Base-by-base conservation (phyloP, 371 early-diverging fungal species). In the Phascolomyces articulosus region DNA sequence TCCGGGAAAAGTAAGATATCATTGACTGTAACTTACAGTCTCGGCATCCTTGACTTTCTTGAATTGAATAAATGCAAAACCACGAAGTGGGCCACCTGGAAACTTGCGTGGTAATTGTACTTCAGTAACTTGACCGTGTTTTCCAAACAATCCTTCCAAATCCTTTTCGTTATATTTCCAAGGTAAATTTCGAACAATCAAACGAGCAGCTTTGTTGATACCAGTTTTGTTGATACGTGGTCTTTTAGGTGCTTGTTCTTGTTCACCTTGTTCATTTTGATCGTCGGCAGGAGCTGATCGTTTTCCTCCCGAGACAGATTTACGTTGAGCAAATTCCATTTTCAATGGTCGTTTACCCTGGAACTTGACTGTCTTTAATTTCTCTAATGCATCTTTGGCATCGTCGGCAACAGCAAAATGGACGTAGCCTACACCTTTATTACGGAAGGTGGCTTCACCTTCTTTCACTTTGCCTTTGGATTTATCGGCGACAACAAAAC, bases 361-460 rank as follows among this genome's bases (percentile, higher is more conserved):
- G 70, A 96, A 95, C 73, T 90, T 88, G 23, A 66, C 79, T 49
- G 83, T 80, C 54, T 88, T 85, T 16, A 95, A 78, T 58, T 91
- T 90, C 20, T 77, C 67, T 21, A 94, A 66, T 1, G 98, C 98
- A 26, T 85, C 77, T 48, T 82, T 79, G 4, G 97, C 98, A 80
- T 98, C 97, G 53, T 95, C 96, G 21, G 88, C 82, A 28, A 96
- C 69, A 4, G 94, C 96, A 78, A 74, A 97, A 62, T 91, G 90
- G 10, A 97, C 95, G 75, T 93, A 97, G 15, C 97, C 97, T 71
- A 85, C 94, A 2, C 97, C 97, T 57, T 87, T 89, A 80, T 93
- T 95, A 66, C 70, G 78, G 41, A 63, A 63, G 29, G 55, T 65
- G 26, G 64, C 66, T 62, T 49, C 67, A 60, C 49, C 65, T 59